Conservation (phyloP, 768 basidiomycete genomes). For the Lactarius tabidus region DNA sequence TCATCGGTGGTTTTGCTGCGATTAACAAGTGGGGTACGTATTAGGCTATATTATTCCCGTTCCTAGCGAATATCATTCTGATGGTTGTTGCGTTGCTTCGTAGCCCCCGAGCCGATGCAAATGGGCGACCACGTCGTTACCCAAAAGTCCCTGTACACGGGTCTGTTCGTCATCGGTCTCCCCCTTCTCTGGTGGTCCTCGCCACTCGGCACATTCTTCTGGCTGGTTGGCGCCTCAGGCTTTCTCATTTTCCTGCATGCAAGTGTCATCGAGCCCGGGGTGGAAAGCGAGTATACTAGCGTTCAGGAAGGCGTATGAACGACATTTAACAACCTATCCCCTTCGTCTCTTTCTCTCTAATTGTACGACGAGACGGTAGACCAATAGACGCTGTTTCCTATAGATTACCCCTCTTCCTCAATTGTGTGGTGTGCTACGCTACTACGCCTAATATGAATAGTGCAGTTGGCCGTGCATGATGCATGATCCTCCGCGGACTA, state of each 20-base stretch:
- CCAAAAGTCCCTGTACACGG: conserved; percentile 85
- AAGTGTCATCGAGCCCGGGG: conserved; percentile 84
- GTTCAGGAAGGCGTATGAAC: conserved; percentile 60
- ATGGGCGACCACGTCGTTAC: conserved; percentile 78
- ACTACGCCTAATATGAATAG: not conserved
- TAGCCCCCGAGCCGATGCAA: conserved; percentile 83
- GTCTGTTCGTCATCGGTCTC: conserved; percentile 87
- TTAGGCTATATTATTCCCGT: not conserved
- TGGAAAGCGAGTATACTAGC: conserved; percentile 86
- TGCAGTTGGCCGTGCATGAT: not conserved
- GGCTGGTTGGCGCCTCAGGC: conserved; percentile 85
- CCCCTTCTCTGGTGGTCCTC: conserved; percentile 80
- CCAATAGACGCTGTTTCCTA: not conserved
- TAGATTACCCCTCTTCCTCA: not conserved
- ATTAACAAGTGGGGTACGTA: conserved; percentile 86
- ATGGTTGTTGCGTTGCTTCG: not conserved
- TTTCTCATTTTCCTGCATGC: conserved; percentile 87
- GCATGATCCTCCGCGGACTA: too few species aligned
- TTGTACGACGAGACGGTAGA: not conserved
- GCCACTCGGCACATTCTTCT: conserved; percentile 83
- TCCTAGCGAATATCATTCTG: not conserved
- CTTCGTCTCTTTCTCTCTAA: not conserved
- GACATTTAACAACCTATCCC: not conserved
- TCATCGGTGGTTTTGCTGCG: conserved; percentile 84
- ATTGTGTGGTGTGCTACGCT: not conserved